Percentiles rank a stretch among this genome's conserved stretches.
Evolutionary conservation across 805 yeast genomes (phyloP).

Genomic region (Monosporozyma solicola): DNA sequence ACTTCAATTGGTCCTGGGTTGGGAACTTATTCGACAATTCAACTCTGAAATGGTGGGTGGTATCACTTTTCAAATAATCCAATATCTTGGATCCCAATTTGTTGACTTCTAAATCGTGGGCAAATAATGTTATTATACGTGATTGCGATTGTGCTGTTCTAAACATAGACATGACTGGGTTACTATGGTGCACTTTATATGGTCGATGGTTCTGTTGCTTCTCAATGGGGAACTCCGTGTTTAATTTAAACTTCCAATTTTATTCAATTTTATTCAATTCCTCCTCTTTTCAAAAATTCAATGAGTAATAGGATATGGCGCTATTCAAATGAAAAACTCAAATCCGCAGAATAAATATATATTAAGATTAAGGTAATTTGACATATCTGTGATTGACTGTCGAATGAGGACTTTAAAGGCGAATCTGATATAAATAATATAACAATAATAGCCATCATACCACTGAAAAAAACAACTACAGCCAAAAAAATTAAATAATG

Average conservation of each 20-base stretch:
- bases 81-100: conserved; percentile 8
- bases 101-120: conserved; percentile 19
- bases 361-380: too few species aligned
- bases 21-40: conserved; percentile 22
- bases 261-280: too few species aligned
- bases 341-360: too few species aligned
- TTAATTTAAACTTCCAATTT: background rate
- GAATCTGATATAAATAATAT: too few species aligned
- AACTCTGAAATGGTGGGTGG: conserved; percentile 12
- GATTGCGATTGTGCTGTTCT: conserved; percentile 38
- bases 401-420: too few species aligned
- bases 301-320: background rate
- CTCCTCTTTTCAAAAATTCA: background rate
- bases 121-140: conserved; percentile 39
- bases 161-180: conserved; percentile 37
- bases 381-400: too few species aligned
- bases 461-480: too few species aligned
- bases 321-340: background rate
- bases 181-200: background rate
- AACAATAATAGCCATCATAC: too few species aligned
- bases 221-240: background rate
- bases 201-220: background rate
- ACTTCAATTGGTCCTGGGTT: conserved; percentile 24
- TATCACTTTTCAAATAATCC: conserved; percentile 7
- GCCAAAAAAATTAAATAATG: background rate